phyloP scores from a whole-genome alignment of 768 basidiomycete genomes.

The Leccinum barrowsii region DNA sequence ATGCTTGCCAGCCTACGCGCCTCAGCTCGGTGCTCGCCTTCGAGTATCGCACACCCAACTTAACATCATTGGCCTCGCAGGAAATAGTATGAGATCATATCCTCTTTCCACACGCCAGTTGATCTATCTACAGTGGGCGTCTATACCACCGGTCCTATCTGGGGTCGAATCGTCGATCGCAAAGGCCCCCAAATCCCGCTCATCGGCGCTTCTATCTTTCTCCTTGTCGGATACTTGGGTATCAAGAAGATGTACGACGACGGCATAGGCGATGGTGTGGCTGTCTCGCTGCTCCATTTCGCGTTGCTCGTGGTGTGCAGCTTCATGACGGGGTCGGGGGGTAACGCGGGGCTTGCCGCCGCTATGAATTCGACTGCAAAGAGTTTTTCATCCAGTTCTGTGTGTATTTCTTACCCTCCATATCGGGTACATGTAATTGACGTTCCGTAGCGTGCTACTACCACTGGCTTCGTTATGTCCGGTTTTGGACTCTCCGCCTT shows the following conservation, averaged over 20 bases:
- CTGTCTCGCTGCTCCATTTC: constrained; percentile 43
- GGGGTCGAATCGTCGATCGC: constrained; percentile 75
- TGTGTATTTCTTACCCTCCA: constrained; percentile 34
- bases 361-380: constrained; percentile 81
- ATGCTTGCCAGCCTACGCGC: constrained; percentile 64
- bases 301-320: constrained; percentile 55
- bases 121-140: constrained; percentile 55
- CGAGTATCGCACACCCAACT: constrained; percentile 75
- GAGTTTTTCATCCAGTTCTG: constrained; percentile 68
- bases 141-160: constrained; percentile 70
- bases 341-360: constrained; percentile 66
- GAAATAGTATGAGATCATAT: constrained; percentile 51
- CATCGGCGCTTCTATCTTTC: constrained; percentile 50
- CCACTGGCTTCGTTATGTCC: constrained; percentile 75
- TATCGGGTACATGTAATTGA: not conserved
- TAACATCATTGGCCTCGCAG: constrained; percentile 77
- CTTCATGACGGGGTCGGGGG: constrained; percentile 75
- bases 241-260: constrained; percentile 65
- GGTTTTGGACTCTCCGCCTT: constrained; percentile 92
- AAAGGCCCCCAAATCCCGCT: constrained; percentile 71
- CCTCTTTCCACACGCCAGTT: not conserved
- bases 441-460: constrained; percentile 58
- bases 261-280: constrained; percentile 38
- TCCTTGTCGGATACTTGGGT: constrained; percentile 71
- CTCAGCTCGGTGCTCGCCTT: constrained; percentile 78